phyloP scores from a whole-genome alignment of 768 basidiomycete species.

The Tricholomella constricta region DNA sequence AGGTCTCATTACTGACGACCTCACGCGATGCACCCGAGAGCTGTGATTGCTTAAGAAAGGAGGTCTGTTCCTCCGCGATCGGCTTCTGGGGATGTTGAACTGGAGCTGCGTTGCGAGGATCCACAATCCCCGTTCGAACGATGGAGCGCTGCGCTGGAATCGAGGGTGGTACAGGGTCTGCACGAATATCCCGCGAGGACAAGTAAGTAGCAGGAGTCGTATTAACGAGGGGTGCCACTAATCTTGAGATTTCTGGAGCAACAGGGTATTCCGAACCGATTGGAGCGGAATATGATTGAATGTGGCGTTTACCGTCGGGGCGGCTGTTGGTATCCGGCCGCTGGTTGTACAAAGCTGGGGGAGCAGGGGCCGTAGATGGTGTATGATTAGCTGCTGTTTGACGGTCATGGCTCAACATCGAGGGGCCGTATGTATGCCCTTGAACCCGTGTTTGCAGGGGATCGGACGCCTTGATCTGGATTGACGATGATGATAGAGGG shows the following conservation, averaged over 20 bases:
- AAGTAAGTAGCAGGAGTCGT: not conserved
- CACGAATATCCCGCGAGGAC: not conserved
- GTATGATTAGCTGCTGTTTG: not conserved
- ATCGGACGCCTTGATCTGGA: not conserved
- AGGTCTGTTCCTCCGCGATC: not conserved
- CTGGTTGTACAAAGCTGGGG: not conserved
- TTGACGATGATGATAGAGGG: not conserved
- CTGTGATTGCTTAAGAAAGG: not conserved
- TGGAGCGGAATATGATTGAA: not conserved
- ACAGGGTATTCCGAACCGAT: not conserved
- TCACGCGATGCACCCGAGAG: not conserved
- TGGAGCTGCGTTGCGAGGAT: not conserved
- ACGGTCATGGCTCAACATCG: not conserved
- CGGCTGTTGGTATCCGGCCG: not conserved
- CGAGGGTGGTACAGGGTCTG: not conserved
- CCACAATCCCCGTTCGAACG: not conserved
- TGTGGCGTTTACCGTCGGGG: not conserved
- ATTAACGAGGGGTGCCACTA: not conserved
- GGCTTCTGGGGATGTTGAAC: not conserved
- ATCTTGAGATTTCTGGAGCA: not conserved
- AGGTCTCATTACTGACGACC: not conserved
- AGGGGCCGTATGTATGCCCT: not conserved
- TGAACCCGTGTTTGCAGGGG: not conserved
- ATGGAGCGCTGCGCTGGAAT: not conserved
- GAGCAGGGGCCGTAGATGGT: not conserved